Percentiles rank a stretch among this genome's conserved stretches.
Evolutionary conservation across 495 filamentous ascomycete species (phyloP).

Genomic region (Penicillium waksmanii): DNA sequence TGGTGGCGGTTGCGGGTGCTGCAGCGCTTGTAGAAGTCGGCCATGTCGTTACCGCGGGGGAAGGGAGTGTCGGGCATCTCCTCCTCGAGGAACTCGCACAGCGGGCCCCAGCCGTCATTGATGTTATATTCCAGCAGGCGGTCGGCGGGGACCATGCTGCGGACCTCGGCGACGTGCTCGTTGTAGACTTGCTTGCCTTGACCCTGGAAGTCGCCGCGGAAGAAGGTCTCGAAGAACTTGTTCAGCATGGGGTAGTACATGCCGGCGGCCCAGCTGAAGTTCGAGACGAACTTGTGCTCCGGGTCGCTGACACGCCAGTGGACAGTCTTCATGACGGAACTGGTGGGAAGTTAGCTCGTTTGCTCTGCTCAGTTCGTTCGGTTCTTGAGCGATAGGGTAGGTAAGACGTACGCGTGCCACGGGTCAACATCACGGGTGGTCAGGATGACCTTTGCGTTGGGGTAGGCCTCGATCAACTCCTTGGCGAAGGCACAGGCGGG

Average conservation of each 20-base stretch:
- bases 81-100: slow-evolving; percentile 68
- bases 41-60: slow-evolving; percentile 54
- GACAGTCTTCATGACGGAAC: slow-evolving; percentile 56
- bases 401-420: slow-evolving; percentile 53
- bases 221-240: slow-evolving; percentile 62
- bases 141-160: slow-evolving; percentile 48
- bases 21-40: slow-evolving; percentile 63
- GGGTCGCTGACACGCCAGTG: slow-evolving; percentile 58
- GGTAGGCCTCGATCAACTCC: slow-evolving; percentile 70
- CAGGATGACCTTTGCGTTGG: slow-evolving; percentile 70
- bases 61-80: slow-evolving; percentile 55
- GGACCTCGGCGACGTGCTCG: slow-evolving; percentile 50
- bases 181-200: slow-evolving; percentile 56
- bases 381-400: neutral
- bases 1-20: slow-evolving; percentile 61
- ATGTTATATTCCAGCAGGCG: slow-evolving; percentile 67
- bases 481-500: slow-evolving; percentile 67
- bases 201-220: slow-evolving; percentile 54
- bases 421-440: slow-evolving; percentile 63
- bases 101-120: slow-evolving; percentile 66
- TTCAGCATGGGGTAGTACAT: slow-evolving; percentile 64
- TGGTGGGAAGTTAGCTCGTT: slow-evolving; percentile 17
- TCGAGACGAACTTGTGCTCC: slow-evolving; percentile 54
- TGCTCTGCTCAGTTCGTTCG: no score
- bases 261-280: slow-evolving; percentile 59